Base-by-base conservation (phyloP, 257 asterid genomes). In the Plantago elongata region DNA sequence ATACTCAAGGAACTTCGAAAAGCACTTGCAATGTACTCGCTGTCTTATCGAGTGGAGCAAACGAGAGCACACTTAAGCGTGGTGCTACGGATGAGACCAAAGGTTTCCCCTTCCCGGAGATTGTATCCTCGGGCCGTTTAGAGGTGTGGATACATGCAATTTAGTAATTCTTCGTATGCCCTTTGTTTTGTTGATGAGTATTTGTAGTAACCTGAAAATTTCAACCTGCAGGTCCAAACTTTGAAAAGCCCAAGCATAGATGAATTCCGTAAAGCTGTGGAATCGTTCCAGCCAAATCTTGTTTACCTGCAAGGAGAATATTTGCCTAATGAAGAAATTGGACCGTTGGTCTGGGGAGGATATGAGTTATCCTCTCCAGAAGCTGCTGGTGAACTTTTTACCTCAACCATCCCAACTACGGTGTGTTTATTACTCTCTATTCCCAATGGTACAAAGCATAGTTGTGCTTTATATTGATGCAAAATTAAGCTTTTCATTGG, bases 11-110 rank as follows among this genome's bases (percentile, higher is more conserved):
- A 72, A 72, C 90, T 72, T 70, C 81, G 78, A 93, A 82, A 56
- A 83, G 81, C 67, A 77, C 78, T 66, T 90, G 97, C 82, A 81
- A 72, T 81, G 84, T 93, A 63, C 97, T 93, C 42, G 90, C 84
- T 4, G 87, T 90, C 40, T 65, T 79, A 62, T 81, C 84, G 57
- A 78, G 84, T 37, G 83, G 75, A 50, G 69, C 71, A 40, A 45
- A 70, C 10, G 96, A 85, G 59, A 66, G 62, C 62, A 72, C 77
- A 65, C 74, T 45, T 65, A 78, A 51, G 74, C 79, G 63, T 71
- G 85, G 84, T 74, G 85, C 58, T 54, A 57, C 30, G 5, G 77
- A 68, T 61, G 87, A 72, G 65, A 82, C 54, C 60, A 64, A 63
- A 3, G 72, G 72, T 69, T 93, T 81, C 67, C 90, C 92, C 42